phyloP scores from a whole-genome alignment of 257 asterid genomes.

The Solanum raphanifolium region DNA sequence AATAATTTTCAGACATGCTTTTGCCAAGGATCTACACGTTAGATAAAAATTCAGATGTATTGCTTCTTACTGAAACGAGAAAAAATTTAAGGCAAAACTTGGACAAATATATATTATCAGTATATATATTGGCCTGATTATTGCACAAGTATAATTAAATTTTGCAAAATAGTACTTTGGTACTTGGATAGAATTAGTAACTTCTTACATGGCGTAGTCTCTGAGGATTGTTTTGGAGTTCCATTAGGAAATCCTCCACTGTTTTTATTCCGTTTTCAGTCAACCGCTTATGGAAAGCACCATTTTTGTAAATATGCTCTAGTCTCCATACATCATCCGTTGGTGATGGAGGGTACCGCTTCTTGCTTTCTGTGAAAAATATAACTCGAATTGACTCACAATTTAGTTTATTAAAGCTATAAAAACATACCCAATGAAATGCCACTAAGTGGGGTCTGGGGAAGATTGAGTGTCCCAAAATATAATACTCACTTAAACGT shows the following conservation, averaged over 20 bases:
- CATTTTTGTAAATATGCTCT: neutral
- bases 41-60: neutral
- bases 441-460: too few relatives aligned
- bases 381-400: neutral
- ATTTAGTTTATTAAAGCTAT: neutral
- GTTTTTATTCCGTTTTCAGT: too few relatives aligned
- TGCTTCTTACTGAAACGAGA: constrained; percentile 5
- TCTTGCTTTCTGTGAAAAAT: neutral
- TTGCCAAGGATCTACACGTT: constrained; percentile 19
- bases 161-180: too few relatives aligned
- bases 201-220: too few relatives aligned
- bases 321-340: constrained; percentile 17
- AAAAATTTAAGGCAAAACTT: too few relatives aligned
- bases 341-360: constrained; percentile 13
- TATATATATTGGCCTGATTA: too few relatives aligned
- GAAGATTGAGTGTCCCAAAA: too few relatives aligned
- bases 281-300: constrained; percentile 1
- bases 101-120: neutral
- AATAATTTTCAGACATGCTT: neutral
- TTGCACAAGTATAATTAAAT: too few relatives aligned
- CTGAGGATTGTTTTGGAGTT: too few relatives aligned
- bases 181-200: too few relatives aligned
- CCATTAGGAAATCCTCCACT: too few relatives aligned
- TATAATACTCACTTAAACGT: neutral
- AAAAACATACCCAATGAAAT: too few relatives aligned